Percentiles rank a stretch among this genome's conserved stretches.
These are phyloP conservation scores for Ciborinia camelliae DNA, from an alignment of 2,329 filamentous ascomycete genomes.

Conservation along the genomic window DNA sequence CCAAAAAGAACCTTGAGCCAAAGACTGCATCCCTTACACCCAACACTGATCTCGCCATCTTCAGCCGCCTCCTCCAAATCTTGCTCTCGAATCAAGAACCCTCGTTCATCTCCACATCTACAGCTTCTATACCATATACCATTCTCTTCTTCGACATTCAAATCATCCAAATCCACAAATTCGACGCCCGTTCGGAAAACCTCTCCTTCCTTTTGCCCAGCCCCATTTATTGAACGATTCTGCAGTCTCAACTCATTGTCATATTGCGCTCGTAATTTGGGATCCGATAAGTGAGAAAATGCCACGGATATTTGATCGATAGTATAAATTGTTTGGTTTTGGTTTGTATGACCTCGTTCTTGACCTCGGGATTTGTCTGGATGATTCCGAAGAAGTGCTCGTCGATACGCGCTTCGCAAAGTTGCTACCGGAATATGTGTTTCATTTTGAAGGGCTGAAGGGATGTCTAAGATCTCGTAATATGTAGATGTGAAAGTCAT, in stretches of 20 bases:
- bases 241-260: slow-evolving; percentile 46
- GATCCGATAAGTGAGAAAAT: slow-evolving; percentile 53
- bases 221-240: slow-evolving; percentile 24
- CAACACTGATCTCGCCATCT: slow-evolving; percentile 59
- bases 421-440: slow-evolving; percentile 45
- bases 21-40: slow-evolving; percentile 63
- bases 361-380: slow-evolving; percentile 41
- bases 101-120: slow-evolving; percentile 61
- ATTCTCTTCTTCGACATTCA: slow-evolving; percentile 49
- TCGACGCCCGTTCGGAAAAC: slow-evolving; percentile 58
- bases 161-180: slow-evolving; percentile 62
- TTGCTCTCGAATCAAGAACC: slow-evolving; percentile 56
- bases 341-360: slow-evolving; percentile 18
- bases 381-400: slow-evolving; percentile 62
- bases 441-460: slow-evolving; percentile 46
- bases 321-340: slow-evolving; percentile 41
- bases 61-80: slow-evolving; percentile 58
- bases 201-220: slow-evolving; percentile 24
- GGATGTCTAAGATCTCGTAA: slow-evolving; percentile 59
- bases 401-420: slow-evolving; percentile 61
- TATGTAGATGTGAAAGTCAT: slow-evolving; percentile 45
- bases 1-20: slow-evolving; percentile 65
- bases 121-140: slow-evolving; percentile 54
- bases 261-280: slow-evolving; percentile 50
- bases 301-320: slow-evolving; percentile 63